Percentiles rank a stretch among this genome's conserved stretches.
phyloP scores from a whole-genome alignment of 352 stramenopile species.

The Pythium phragmitis region DNA sequence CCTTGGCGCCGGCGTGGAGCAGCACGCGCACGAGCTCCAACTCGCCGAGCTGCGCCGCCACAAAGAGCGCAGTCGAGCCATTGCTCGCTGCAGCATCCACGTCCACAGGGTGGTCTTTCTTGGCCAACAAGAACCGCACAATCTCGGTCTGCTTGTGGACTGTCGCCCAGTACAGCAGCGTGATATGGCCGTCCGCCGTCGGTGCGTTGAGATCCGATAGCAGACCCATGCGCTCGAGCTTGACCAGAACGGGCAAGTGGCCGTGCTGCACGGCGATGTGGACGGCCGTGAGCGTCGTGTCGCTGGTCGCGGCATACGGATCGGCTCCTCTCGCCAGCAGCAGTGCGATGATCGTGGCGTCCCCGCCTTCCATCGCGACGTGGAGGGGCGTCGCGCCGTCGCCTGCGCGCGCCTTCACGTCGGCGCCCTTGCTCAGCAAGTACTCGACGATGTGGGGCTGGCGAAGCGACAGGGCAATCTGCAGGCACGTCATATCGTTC shows the following conservation, averaged over 20 bases:
- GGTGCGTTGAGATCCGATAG: conserved; percentile 26
- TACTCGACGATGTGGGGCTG: conserved; percentile 46
- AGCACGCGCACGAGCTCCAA: conserved; percentile 61
- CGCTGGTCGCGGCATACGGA: conserved; percentile 22
- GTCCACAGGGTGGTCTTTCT: conserved; percentile 8
- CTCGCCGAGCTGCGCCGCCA: conserved; percentile 63
- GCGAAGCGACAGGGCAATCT: conserved; percentile 69
- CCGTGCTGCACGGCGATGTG: conserved; percentile 30
- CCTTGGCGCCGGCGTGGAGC: conserved; percentile 50
- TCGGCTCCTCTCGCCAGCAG: conserved; percentile 62
- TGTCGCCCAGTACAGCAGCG: conserved; percentile 32
- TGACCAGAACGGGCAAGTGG: conserved; percentile 28
- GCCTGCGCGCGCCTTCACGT: conserved; percentile 43
- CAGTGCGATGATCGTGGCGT: conserved; percentile 47
- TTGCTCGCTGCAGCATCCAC: conserved; percentile 28
- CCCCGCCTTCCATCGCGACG: conserved; percentile 52
- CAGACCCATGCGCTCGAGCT: conserved; percentile 26
- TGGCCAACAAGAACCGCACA: conserved; percentile 24
- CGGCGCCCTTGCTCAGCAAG: conserved; percentile 54
- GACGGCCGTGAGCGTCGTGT: conserved; percentile 29
- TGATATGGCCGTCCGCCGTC: conserved; percentile 25
- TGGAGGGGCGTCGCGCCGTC: conserved; percentile 73
- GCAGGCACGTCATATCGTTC: conserved; percentile 73
- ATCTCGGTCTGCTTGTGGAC: conserved; percentile 32
- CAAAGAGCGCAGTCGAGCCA: conserved; percentile 37